A percentile compares a stretch with the other conserved stretches of the same genome.
Conservation (phyloP, 306 rosid species). For the Lathyrus tuberosus region DNA sequence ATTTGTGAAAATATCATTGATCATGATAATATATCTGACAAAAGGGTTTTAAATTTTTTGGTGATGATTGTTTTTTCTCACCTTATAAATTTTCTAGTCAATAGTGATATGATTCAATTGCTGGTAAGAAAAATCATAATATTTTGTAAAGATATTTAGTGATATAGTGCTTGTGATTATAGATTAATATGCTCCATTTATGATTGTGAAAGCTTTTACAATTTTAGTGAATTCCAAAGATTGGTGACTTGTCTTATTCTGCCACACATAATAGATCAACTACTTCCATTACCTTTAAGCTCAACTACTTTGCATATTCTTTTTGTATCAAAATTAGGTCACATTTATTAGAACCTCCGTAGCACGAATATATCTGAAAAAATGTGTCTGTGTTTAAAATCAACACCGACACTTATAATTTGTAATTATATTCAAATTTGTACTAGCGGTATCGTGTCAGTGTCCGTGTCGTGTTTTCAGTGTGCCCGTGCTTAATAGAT, state of each 20-base stretch:
- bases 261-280: background rate
- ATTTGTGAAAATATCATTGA: background rate
- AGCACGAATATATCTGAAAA: too few relatives aligned
- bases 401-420: too few relatives aligned
- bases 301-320: slow-evolving; percentile 16
- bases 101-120: slow-evolving; percentile 19
- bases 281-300: background rate
- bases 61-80: slow-evolving; percentile 14
- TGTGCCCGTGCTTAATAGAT: too few relatives aligned
- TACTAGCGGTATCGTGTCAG: too few relatives aligned
- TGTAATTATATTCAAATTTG: too few relatives aligned
- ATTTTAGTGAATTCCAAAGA: slow-evolving; percentile 21
- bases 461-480: too few relatives aligned
- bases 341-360: background rate
- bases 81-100: background rate
- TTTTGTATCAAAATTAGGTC: background rate
- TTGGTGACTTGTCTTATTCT: slow-evolving; percentile 21
- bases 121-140: slow-evolving; percentile 1
- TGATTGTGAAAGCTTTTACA: slow-evolving; percentile 16
- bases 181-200: background rate
- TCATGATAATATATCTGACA: background rate
- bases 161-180: slow-evolving; percentile 20
- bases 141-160: slow-evolving; percentile 21
- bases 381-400: too few relatives aligned
- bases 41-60: background rate